phyloP scores from a whole-genome alignment of 2,329 filamentous ascomycete species.

The Colletotrichum tanaceti region DNA sequence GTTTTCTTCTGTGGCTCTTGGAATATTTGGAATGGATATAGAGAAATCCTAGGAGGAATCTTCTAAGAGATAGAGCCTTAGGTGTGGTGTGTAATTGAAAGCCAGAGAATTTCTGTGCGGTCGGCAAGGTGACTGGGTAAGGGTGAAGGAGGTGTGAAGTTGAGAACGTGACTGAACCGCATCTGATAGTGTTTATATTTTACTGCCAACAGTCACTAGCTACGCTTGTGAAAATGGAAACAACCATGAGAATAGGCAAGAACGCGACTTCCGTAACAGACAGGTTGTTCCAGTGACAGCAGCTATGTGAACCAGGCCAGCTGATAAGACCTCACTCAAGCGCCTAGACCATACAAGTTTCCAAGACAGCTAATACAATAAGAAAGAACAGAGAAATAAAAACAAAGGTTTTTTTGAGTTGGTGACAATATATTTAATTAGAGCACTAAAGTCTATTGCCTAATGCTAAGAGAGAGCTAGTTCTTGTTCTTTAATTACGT shows the following conservation, averaged over 20 bases:
- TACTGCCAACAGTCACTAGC: no score
- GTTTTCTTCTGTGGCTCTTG: neutral
- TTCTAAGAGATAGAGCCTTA: neutral
- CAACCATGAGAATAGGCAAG: no score
- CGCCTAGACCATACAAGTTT: neutral
- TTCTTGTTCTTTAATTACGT: neutral
- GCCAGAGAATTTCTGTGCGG: neutral
- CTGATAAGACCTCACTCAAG: neutral
- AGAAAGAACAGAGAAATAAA: no score
- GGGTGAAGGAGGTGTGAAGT: neutral
- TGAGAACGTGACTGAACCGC: neutral
- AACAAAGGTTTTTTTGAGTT: no score
- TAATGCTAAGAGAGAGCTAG: neutral
- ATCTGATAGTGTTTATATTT: neutral
- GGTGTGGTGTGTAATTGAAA: neutral
- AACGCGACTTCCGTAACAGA: slow-evolving; percentile 5
- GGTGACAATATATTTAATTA: fast-evolving
- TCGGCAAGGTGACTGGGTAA: neutral
- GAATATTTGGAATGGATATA: neutral
- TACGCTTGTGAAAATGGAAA: neutral
- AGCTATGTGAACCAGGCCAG: neutral
- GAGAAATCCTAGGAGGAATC: no score
- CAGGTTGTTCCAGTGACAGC: neutral
- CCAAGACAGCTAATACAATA: no score
- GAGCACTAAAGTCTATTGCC: neutral